Conservation (phyloP, 495 filamentous ascomycete species). For the Tuber umbilicatum region DNA sequence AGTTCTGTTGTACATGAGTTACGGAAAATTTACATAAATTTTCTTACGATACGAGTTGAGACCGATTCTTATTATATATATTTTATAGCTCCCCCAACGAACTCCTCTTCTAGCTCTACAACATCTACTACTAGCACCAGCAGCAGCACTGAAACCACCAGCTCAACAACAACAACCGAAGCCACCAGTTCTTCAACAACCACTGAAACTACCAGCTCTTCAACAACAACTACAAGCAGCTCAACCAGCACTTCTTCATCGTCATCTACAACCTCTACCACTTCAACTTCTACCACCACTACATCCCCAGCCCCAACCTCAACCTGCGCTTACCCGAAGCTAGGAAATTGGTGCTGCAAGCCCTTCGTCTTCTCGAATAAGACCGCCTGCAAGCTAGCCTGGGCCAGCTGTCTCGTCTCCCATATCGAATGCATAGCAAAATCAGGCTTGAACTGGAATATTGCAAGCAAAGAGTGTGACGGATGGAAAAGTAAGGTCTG, state of each 20-base stretch:
- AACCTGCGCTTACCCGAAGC: slow-evolving; percentile 8
- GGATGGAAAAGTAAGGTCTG: slow-evolving; percentile 10
- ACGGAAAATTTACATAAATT: slow-evolving; percentile 1
- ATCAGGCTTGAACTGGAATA: background rate
- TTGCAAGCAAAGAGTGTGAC: slow-evolving; percentile 1
- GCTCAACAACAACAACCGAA: background rate
- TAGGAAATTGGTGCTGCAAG: slow-evolving; percentile 22
- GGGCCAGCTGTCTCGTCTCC: slow-evolving; percentile 13
- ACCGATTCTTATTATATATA: background rate
- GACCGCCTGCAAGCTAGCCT: slow-evolving; percentile 8
- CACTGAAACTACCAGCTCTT: background rate
- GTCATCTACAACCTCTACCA: slow-evolving; percentile 1
- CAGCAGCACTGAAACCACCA: background rate
- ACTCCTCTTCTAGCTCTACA: background rate
- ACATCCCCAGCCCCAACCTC: slow-evolving; percentile 11
- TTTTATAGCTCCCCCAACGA: slow-evolving; percentile 8
- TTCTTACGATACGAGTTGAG: background rate
- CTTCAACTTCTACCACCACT: background rate
- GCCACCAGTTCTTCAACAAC: slow-evolving; percentile 6
- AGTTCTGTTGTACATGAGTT: background rate
- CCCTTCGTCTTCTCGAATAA: slow-evolving; percentile 6
- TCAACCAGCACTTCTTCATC: background rate
- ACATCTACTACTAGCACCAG: slow-evolving; percentile 18
- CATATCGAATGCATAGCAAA: slow-evolving; percentile 5
- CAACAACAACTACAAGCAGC: background rate